phyloP scores from a whole-genome alignment of 768 basidiomycete genomes.

The Solioccasus polychromus region DNA sequence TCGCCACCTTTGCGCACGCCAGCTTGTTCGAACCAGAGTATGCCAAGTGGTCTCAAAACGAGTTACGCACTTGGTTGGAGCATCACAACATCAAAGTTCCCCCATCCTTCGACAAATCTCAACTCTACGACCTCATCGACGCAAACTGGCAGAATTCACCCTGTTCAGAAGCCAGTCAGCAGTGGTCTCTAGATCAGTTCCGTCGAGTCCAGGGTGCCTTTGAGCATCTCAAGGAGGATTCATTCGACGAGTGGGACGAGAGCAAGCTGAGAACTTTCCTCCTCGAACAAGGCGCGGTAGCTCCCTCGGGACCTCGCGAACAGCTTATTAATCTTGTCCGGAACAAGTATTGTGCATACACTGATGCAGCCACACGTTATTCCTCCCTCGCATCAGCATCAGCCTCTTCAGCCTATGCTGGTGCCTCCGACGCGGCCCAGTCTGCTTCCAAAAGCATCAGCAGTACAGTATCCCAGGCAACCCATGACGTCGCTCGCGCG shows the following conservation, averaged over 20 bases:
- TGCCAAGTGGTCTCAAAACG: constrained; percentile 55
- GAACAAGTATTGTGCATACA: constrained; percentile 60
- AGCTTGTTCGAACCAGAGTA: constrained; percentile 48
- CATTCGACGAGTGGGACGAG: constrained; percentile 85
- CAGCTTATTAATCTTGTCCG: constrained; percentile 78
- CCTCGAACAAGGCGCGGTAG: constrained; percentile 82
- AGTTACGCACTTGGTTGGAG: constrained; percentile 69
- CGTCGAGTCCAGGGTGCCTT: constrained; percentile 61
- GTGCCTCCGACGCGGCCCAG: constrained; percentile 34
- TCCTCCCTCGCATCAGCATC: constrained; percentile 46
- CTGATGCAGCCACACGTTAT: constrained; percentile 55
- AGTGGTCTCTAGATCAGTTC: constrained; percentile 66
- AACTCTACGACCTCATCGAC: constrained; percentile 50
- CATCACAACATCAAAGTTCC: constrained; percentile 61
- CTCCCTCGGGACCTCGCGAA: constrained; percentile 76
- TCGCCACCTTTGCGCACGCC: constrained; percentile 40
- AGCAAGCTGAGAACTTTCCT: constrained; percentile 77
- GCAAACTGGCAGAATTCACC: constrained; percentile 54
- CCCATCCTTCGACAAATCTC: constrained; percentile 36
- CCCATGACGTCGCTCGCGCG: constrained; percentile 44
- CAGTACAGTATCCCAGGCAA: constrained; percentile 49
- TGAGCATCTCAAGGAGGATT: constrained; percentile 50
- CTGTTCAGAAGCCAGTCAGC: constrained; percentile 28
- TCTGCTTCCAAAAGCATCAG: constrained; percentile 41
- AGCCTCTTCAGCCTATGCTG: constrained; percentile 51